phyloP scores from a whole-genome alignment of 441 rosid species.

The Bocquillonia castaneifolia region DNA sequence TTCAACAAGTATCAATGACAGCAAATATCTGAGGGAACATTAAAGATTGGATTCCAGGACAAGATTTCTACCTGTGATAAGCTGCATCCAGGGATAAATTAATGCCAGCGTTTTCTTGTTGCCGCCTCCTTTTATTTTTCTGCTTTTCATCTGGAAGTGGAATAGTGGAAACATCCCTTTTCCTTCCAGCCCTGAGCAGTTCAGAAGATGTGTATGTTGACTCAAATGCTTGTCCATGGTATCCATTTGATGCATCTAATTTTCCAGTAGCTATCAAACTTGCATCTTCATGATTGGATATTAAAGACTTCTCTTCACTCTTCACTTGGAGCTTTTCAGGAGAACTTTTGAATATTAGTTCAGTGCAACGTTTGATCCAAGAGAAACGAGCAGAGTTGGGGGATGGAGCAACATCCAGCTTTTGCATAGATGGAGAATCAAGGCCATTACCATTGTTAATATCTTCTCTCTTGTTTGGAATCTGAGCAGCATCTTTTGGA shows the following conservation, averaged over 20 bases:
- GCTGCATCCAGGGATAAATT: conserved; percentile 32
- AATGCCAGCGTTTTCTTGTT: conserved; percentile 26
- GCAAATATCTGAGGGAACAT: background rate
- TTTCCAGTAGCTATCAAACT: conserved; percentile 19
- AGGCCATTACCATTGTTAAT: conserved; percentile 35
- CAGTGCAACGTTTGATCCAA: conserved; percentile 69
- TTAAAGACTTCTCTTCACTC: conserved; percentile 27
- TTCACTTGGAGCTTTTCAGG: conserved; percentile 34
- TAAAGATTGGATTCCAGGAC: conserved; percentile 4
- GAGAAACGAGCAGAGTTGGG: conserved; percentile 52
- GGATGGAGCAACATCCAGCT: conserved; percentile 32
- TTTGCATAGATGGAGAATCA: conserved; percentile 34
- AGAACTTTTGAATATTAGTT: conserved; percentile 58
- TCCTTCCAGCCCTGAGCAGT: conserved; percentile 45
- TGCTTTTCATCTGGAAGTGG: conserved; percentile 22
- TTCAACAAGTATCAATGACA: conserved; percentile 1
- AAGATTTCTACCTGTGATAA: conserved; percentile 30
- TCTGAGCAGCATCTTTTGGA: conserved; percentile 33
- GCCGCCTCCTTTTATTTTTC: conserved; percentile 42
- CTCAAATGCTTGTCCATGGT: conserved; percentile 18
- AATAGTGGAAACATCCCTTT: conserved; percentile 38
- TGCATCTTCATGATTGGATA: conserved; percentile 27
- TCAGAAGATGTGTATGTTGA: conserved; percentile 31
- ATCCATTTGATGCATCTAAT: conserved; percentile 22
- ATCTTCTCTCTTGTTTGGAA: conserved; percentile 30